Base-by-base conservation (phyloP, 306 rosid species). In the Acacia melanoxylon region DNA sequence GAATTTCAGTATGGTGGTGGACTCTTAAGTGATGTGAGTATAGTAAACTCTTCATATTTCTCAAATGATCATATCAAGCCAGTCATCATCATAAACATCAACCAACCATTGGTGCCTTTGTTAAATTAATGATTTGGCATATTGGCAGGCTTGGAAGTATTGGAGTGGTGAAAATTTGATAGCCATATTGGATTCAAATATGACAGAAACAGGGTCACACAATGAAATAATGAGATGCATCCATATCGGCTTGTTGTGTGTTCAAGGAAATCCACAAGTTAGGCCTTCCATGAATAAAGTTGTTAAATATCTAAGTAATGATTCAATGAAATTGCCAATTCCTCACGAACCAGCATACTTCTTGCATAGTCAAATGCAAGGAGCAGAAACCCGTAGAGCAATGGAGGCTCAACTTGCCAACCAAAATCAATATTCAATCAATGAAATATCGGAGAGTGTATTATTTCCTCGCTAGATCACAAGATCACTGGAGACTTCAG, bases 161-260 rank as follows among this genome's bases (percentile, higher is more conserved):
- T 86, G 82, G 86, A 81, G 35, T 2, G 85, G 80, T 1, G 81
- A 82, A 52, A 40, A 12, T 4, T 27, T 74, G 2, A 56, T 56
- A 9, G 86, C 83, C 14, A 69, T 87, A 45, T 29, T 85, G 85
- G 90, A 89, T 78, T 87, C 84, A 8, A 45, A 56, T 8, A 1
- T 89, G 14, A 19, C 0, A 52, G 33, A 74, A 12, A 68, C 71
- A 0, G 58, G 22, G 22, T 11, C 35, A 61, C 61, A 52, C 4
- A 61, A 17, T 24, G 19, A 61, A 24, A 25, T 61, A n/a, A 22
- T 11, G 35, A 61, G 12, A 24, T 61, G 67, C 35, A 24, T 61
- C 35, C 67, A 61, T 11, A 61, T 61, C 1, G 67, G 67, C 12
- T 25, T 61, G 31, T 22, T 59, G 24, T n/a, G 66, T 59, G 66